A percentile compares a stretch with the other conserved stretches of the same genome.
phyloP scores from a whole-genome alignment of 345 rosid genomes.

The Gossypium bickii region DNA sequence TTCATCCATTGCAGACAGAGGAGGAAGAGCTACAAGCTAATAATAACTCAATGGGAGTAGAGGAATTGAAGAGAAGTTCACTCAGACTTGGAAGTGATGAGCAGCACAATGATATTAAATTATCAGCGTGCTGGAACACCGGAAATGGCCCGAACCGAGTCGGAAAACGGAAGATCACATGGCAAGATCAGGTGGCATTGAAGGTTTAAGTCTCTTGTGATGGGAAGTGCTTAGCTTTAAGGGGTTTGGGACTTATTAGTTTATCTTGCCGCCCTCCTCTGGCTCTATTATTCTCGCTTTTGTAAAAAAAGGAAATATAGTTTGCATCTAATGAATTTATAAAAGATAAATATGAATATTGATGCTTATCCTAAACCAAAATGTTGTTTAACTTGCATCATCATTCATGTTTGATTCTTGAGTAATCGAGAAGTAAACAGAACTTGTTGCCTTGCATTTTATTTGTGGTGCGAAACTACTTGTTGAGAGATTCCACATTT shows the following conservation, averaged over 20 bases:
- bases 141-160: constrained; percentile 49
- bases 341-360: constrained; percentile 21
- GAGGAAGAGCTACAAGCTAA: constrained; percentile 56
- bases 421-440: constrained; percentile 15
- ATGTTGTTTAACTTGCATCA: not conserved
- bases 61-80: constrained; percentile 37
- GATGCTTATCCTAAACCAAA: not conserved
- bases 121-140: constrained; percentile 52
- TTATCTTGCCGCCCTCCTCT: not conserved
- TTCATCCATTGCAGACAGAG: constrained; percentile 50
- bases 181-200: constrained; percentile 93
- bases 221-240: constrained; percentile 14
- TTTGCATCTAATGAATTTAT: constrained; percentile 14
- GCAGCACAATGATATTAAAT: constrained; percentile 44
- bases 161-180: constrained; percentile 88
- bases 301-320: constrained; percentile 26
- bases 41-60: constrained; percentile 32
- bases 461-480: not conserved
- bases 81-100: constrained; percentile 42
- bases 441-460: not conserved
- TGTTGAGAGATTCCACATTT: constrained; percentile 8
- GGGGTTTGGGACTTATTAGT: constrained; percentile 15
- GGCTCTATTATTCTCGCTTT: not conserved
- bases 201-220: constrained; percentile 44
- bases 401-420: not conserved